Conservation (phyloP, 2,329 filamentous ascomycete species). For the Exophiala aquamarina region DNA sequence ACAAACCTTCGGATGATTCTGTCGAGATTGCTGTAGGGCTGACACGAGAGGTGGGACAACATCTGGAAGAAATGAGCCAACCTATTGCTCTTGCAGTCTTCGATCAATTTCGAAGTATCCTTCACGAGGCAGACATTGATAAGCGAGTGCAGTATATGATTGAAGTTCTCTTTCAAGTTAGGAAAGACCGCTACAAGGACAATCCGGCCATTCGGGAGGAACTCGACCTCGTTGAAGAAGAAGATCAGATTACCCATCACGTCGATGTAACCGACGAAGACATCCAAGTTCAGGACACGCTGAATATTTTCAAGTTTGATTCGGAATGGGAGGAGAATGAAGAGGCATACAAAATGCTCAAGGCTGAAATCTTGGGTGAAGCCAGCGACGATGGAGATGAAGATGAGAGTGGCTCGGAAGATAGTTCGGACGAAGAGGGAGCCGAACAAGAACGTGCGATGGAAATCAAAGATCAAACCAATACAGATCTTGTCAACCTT, state of each 20-base stretch:
- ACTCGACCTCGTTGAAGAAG: slow-evolving; percentile 91
- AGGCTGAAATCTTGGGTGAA: slow-evolving; percentile 91
- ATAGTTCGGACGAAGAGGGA: slow-evolving; percentile 67
- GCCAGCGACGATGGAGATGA: slow-evolving; percentile 81
- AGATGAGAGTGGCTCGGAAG: slow-evolving; percentile 52
- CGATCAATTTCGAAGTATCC: slow-evolving; percentile 90
- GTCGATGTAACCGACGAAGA: slow-evolving; percentile 74
- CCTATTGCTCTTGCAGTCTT: slow-evolving; percentile 87
- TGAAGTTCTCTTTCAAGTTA: slow-evolving; percentile 92
- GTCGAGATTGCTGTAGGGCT: slow-evolving; percentile 96
- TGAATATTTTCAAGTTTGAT: slow-evolving; percentile 97
- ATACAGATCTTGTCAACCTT: slow-evolving; percentile 90
- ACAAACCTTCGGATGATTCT: slow-evolving; percentile 95
- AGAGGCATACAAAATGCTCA: slow-evolving; percentile 82
- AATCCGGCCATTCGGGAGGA: slow-evolving; percentile 89
- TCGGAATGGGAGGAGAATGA: slow-evolving; percentile 87
- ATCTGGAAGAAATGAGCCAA: slow-evolving; percentile 91
- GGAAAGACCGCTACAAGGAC: slow-evolving; percentile 96
- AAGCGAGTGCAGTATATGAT: slow-evolving; percentile 99
- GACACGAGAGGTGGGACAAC: slow-evolving; percentile 88
- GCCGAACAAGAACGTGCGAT: slow-evolving; percentile 77
- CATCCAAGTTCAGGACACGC: slow-evolving; percentile 77
- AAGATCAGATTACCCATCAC: slow-evolving; percentile 94
- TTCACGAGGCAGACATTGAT: slow-evolving; percentile 96
- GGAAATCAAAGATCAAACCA: slow-evolving; percentile 97